Base-by-base conservation (phyloP, 2,329 filamentous ascomycete genomes). In the Lachnum nothofagi region DNA sequence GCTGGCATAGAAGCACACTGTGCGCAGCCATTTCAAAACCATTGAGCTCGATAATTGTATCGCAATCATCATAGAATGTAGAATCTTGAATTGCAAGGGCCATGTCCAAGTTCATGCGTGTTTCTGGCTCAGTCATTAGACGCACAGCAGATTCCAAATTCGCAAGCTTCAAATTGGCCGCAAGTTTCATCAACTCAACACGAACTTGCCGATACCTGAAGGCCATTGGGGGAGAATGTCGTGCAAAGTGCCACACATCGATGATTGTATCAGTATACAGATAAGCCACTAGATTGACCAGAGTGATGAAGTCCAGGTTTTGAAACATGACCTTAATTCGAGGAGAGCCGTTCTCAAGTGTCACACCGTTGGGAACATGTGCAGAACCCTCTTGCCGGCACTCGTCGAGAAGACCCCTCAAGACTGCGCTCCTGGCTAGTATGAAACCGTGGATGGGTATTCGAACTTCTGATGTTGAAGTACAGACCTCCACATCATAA, bases 391-490 rank as follows among this genome's bases (percentile, higher is more conserved):
- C 69, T 14, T 74, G 70, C 16, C 78, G 76, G 57, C 81, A 79
- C 47, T 79, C 70, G 19, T 77, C 67, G 41, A 94, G 70, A 5
- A 75, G 80, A 52, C 74, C 69, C 49, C 87, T 76, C 10, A 97
- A 65, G 1, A 86, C 68, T 4, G 79, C 69, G 61, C 89, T 95
- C 57, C 93, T 79, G 10, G 80, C 75, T 7, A 97, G 67, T 4
- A 96, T 72, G 72, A 91, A 95, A 27, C 85, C 80, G 62, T 98
- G 91, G 8, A 88, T 76, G 0, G 93, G 91, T 38, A 98, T 81
- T 40, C 72, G 75, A 20, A 91, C 67, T 4, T 88, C 79, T 0
- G 86, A 90, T 0, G 78, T 80, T 1, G 83, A 84, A 2, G 76
- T 77, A 55, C 72, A 71, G 5, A 85, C 53, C 5, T 63, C 58